phyloP scores from a whole-genome alignment of 768 basidiomycete genomes.

The Leucocoprinus leucothites region DNA sequence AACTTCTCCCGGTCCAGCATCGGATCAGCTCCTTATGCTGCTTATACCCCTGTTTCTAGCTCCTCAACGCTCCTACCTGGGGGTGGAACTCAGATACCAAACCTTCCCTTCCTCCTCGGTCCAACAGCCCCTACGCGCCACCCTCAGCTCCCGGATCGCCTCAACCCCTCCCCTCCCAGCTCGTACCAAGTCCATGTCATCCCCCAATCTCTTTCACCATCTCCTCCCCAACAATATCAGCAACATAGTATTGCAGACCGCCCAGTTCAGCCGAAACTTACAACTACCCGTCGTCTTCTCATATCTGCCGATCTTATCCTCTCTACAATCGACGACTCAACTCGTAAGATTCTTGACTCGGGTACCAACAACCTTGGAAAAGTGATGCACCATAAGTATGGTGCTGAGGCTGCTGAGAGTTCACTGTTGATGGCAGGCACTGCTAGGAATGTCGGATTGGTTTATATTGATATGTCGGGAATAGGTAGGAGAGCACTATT shows the following conservation, averaged over 20 bases:
- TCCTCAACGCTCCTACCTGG: neutral
- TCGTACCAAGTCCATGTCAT: neutral
- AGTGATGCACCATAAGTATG: conserved; percentile 59
- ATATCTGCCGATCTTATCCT: conserved; percentile 66
- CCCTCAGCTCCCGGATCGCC: neutral
- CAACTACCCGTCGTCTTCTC: conserved; percentile 45
- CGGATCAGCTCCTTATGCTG: too few relatives aligned
- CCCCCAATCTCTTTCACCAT: conserved; percentile 7
- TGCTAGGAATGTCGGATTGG: conserved; percentile 67
- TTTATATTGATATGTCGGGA: conserved; percentile 75
- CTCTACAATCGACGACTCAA: conserved; percentile 59
- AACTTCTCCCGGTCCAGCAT: conserved; percentile 16
- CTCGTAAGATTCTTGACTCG: conserved; percentile 47
- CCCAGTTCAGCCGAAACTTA: conserved; percentile 36
- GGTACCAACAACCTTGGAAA: conserved; percentile 45
- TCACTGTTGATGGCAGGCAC: conserved; percentile 60
- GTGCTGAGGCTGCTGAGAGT: conserved; percentile 57
- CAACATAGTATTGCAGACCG: conserved; percentile 25
- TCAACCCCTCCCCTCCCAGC: conserved; percentile 8
- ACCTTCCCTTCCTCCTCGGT: conserved; percentile 10
- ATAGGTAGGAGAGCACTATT: conserved; percentile 69
- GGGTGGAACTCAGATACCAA: conserved; percentile 4
- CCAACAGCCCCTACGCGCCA: neutral
- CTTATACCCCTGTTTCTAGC: conserved; percentile 1
- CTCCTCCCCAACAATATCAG: neutral